phyloP scores from a whole-genome alignment of 768 basidiomycete species.

The Leccinellum luteum region DNA sequence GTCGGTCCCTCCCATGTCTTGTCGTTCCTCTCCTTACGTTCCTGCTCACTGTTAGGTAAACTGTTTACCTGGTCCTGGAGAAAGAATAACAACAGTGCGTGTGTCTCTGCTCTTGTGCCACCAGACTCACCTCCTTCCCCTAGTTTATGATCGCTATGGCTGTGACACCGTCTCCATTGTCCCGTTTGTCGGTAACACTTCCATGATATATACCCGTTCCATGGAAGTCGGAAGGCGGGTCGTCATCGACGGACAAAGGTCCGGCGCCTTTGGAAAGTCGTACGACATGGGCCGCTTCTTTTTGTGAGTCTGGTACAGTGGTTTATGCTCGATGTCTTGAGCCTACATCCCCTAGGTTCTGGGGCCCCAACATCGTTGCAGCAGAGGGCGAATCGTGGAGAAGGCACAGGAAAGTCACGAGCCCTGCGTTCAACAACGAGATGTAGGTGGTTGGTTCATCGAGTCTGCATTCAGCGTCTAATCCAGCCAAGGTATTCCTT shows the following conservation, averaged over 20 bases:
- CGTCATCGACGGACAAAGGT: slow-evolving; percentile 15
- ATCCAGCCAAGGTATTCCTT: slow-evolving; percentile 16
- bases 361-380: slow-evolving; percentile 19
- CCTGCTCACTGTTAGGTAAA: slow-evolving; percentile 3
- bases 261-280: slow-evolving; percentile 19
- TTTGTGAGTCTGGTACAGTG: slow-evolving; percentile 13
- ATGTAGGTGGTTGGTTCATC: slow-evolving; percentile 12
- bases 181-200: slow-evolving; percentile 18
- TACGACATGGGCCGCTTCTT: slow-evolving; percentile 10
- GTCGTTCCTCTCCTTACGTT: neutral
- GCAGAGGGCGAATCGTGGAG: slow-evolving; percentile 17
- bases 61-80: slow-evolving; percentile 25
- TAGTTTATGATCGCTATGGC: slow-evolving; percentile 20
- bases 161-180: slow-evolving; percentile 22
- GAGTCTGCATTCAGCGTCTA: neutral
- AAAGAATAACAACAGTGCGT: slow-evolving; percentile 16
- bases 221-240: slow-evolving; percentile 22
- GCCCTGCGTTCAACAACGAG: slow-evolving; percentile 24
- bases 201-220: slow-evolving; percentile 22
- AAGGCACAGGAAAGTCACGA: slow-evolving; percentile 18
- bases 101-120: neutral
- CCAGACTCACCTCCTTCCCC: neutral
- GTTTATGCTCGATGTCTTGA: neutral
- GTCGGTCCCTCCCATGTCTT: slow-evolving; percentile 1
- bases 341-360: slow-evolving; percentile 6